Percentiles rank a stretch among this genome's conserved stretches.
Evolutionary conservation across 129 eudicot species (phyloP).

Genomic region (Apium graveolens): DNA sequence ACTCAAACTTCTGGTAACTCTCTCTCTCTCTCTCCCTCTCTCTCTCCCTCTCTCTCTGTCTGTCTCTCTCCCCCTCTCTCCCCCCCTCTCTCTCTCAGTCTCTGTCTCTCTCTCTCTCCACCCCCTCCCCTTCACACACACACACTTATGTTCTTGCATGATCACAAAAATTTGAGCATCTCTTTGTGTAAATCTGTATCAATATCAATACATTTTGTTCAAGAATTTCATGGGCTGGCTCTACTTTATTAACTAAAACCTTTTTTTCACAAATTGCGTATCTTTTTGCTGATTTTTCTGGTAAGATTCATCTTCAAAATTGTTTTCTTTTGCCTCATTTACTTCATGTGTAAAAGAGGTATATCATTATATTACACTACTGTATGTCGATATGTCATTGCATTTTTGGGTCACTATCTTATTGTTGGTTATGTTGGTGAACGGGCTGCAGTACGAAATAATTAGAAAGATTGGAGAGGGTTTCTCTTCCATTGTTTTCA

Average conservation of each 20-base stretch:
- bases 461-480: conserved; percentile 2
- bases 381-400: not conserved
- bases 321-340: not conserved
- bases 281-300: not conserved
- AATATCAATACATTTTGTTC: not conserved
- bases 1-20: not conserved
- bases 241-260: not conserved
- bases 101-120: no score
- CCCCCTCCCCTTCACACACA: not conserved
- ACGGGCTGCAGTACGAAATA: not conserved
- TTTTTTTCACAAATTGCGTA: not conserved
- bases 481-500: not conserved
- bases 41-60: no score
- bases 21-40: no score
- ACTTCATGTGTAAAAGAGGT: not conserved
- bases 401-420: not conserved
- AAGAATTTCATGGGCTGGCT: not conserved
- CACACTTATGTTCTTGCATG: no score
- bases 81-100: no score
- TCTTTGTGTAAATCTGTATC: not conserved
- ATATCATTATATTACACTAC: not conserved
- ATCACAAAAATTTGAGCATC: not conserved
- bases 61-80: no score
- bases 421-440: not conserved
- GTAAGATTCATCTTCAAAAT: not conserved